These are phyloP conservation scores for Alopecurus myosuroides DNA, from an alignment of 176 grass and related monocot species.

Conservation along the genomic window DNA sequence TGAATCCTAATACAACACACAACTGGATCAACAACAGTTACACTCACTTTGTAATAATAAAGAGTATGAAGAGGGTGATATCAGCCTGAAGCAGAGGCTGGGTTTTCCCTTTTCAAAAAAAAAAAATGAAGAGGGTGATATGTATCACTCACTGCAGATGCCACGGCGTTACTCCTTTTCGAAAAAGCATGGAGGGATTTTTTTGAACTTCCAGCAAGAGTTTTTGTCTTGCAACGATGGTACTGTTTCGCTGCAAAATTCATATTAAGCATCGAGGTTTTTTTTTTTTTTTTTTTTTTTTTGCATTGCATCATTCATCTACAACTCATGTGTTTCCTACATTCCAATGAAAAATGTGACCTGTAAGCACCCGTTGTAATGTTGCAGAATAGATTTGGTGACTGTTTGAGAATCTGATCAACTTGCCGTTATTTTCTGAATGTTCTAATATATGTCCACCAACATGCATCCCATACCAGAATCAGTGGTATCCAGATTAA, in stretches of 20 bases:
- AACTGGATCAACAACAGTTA: no score
- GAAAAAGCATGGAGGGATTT: no score
- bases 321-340: not conserved
- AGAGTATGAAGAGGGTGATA: not conserved
- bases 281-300: no score
- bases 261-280: not conserved
- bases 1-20: no score
- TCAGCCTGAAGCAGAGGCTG: no score
- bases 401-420: not conserved
- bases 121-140: not conserved
- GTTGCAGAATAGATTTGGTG: not conserved
- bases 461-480: no score
- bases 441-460: no score
- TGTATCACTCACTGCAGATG: not conserved
- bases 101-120: no score
- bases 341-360: not conserved
- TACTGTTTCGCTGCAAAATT: not conserved
- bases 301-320: not conserved
- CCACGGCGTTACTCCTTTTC: not conserved
- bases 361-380: not conserved
- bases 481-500: not conserved
- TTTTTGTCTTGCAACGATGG: no score
- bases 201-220: no score
- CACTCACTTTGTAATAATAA: not conserved
- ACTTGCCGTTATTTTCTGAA: not conserved